phyloP scores from a whole-genome alignment of 1,139 yeast genomes.

The Yamadazyma aaseri region DNA sequence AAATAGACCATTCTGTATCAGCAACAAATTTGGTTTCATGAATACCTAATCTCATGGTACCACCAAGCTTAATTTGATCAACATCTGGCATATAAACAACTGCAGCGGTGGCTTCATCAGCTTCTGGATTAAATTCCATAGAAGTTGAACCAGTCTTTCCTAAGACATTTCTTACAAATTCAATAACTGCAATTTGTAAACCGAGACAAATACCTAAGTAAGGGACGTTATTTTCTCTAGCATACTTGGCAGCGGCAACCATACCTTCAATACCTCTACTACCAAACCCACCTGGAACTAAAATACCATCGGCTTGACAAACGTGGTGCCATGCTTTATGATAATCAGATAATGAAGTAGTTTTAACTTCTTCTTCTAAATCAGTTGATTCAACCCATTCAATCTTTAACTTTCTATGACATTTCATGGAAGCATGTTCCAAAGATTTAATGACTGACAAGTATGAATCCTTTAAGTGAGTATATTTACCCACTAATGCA shows the following conservation, averaged over 20 bases:
- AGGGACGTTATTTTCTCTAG: constrained; percentile 91
- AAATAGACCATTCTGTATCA: constrained; percentile 65
- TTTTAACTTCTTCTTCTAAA: constrained; percentile 72
- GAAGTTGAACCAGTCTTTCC: constrained; percentile 73
- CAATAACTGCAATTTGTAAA: constrained; percentile 95
- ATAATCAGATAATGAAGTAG: constrained; percentile 66
- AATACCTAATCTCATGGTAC: constrained; percentile 97
- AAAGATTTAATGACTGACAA: constrained; percentile 91
- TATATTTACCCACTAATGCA: constrained; percentile 96
- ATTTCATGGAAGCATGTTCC: constrained; percentile 92
- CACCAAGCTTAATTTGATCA: constrained; percentile 93
- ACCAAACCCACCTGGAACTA: constrained; percentile 99
- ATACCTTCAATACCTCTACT: constrained; percentile 97
- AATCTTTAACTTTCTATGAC: constrained; percentile 79
- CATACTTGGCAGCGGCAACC: constrained; percentile 96
- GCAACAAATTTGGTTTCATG: constrained; percentile 83
- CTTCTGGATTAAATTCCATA: constrained; percentile 73
- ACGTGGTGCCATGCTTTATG: constrained; percentile 95
- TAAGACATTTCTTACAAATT: constrained; percentile 79
- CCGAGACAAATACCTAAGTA: constrained; percentile 97
- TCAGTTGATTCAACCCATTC: constrained; percentile 96
- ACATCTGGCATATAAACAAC: constrained; percentile 99
- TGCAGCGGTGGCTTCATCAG: constrained; percentile 65
- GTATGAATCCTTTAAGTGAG: constrained; percentile 92
- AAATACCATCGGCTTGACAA: constrained; percentile 93